A percentile compares a stretch with the other conserved stretches of the same genome.
phyloP scores from a whole-genome alignment of 2,329 filamentous ascomycete species.

The Elsinoe perseae region DNA sequence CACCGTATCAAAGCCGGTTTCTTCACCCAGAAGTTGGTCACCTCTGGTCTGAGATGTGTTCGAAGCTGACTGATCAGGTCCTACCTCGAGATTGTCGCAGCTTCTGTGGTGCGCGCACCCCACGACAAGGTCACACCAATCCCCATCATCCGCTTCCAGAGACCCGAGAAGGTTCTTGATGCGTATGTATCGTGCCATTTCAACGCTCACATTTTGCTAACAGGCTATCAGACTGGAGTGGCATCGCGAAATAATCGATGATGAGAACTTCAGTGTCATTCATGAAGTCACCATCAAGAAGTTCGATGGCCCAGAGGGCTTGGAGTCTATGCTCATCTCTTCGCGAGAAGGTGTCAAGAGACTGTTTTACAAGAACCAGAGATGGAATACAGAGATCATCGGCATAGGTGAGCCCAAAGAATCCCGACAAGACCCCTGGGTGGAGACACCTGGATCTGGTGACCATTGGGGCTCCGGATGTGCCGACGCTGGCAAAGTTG shows the following conservation, averaged over 20 bases:
- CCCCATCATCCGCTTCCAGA: slow-evolving; percentile 11
- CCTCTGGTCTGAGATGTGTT: not conserved
- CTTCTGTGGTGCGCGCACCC: slow-evolving; percentile 5
- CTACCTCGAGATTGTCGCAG: slow-evolving; percentile 1
- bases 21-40: not conserved
- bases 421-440: slow-evolving; percentile 5
- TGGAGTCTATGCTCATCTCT: slow-evolving; percentile 7
- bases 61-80: not conserved
- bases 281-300: slow-evolving; percentile 12
- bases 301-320: slow-evolving; percentile 6
- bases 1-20: slow-evolving; percentile 6
- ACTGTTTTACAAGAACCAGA: slow-evolving; percentile 12
- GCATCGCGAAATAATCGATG: slow-evolving; percentile 14
- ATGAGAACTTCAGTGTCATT: slow-evolving; percentile 14
- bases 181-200: not conserved
- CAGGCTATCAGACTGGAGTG: slow-evolving; percentile 1
- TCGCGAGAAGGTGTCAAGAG: slow-evolving; percentile 6
- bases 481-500: slow-evolving; percentile 4
- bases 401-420: slow-evolving; percentile 11
- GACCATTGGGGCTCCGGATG: slow-evolving; percentile 14
- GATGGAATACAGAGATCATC: slow-evolving; percentile 13
- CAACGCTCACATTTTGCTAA: not conserved
- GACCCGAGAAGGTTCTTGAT: slow-evolving; percentile 12
- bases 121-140: slow-evolving; percentile 14
- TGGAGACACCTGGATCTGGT: slow-evolving; percentile 7